Conservation (phyloP, 345 rosid genomes). For the Eucalyptus rudis region DNA sequence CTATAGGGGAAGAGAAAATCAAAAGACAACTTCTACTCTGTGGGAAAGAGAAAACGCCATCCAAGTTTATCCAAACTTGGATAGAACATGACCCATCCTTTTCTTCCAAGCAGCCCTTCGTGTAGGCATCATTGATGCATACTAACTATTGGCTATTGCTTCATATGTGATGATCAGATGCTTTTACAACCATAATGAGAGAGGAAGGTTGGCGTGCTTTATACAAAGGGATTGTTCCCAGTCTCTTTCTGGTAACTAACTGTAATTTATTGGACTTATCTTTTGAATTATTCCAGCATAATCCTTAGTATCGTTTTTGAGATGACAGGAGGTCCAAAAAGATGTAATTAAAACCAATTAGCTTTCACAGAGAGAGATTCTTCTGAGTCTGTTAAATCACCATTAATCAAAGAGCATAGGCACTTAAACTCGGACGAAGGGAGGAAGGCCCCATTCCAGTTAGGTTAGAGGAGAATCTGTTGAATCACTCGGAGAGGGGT, state of each 20-base stretch:
- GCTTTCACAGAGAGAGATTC: too few species aligned
- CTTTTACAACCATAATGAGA: conserved; percentile 67
- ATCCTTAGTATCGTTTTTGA: background rate
- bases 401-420: too few species aligned
- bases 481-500: background rate
- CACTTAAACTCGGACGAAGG: too few species aligned
- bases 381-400: too few species aligned
- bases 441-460: too few species aligned
- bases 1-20: background rate
- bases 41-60: background rate
- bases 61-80: background rate
- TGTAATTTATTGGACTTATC: background rate
- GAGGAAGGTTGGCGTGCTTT: conserved; percentile 90
- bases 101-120: background rate
- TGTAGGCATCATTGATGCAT: background rate
- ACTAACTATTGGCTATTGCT: background rate
- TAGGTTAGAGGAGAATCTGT: too few species aligned
- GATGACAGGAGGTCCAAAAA: background rate
- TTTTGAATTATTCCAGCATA: background rate
- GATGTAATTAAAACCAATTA: background rate
- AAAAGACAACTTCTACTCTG: background rate
- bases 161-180: conserved; percentile 32
- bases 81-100: background rate
- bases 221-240: conserved; percentile 75
- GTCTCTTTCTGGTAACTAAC: conserved; percentile 63